A percentile compares a stretch with the other conserved stretches of the same genome.
Evolutionary conservation across 768 basidiomycete genomes (phyloP).

Genomic region (Termitomyces sp.): DNA sequence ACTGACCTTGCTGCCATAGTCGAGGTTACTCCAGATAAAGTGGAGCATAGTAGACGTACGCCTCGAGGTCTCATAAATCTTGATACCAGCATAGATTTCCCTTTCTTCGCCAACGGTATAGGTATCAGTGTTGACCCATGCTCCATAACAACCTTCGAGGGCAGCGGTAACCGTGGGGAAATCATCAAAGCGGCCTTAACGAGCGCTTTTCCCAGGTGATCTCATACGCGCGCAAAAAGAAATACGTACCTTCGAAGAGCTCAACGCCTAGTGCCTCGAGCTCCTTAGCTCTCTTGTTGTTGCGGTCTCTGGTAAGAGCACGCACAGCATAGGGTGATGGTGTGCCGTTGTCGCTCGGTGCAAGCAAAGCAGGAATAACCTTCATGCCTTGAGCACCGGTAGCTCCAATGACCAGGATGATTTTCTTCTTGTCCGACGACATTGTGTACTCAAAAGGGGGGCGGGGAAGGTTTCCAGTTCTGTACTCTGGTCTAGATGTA

Average conservation of each 20-base stretch:
- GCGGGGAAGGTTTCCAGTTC: not conserved
- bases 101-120: slow-evolving; percentile 36
- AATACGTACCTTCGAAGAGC: slow-evolving; percentile 28
- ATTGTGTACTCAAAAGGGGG: not conserved
- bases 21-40: slow-evolving; percentile 35
- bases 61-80: slow-evolving; percentile 35
- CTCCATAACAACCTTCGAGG: slow-evolving; percentile 32
- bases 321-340: slow-evolving; percentile 37
- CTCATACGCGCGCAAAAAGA: not conserved
- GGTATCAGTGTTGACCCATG: slow-evolving; percentile 33
- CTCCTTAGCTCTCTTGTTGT: slow-evolving; percentile 26
- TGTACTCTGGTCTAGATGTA: slow-evolving; percentile 5
- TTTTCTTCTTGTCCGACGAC: slow-evolving; percentile 21
- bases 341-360: slow-evolving; percentile 25
- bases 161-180: slow-evolving; percentile 22
- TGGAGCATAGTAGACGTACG: slow-evolving; percentile 26
- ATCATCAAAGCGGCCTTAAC: slow-evolving; percentile 27
- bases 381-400: slow-evolving; percentile 40
- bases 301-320: slow-evolving; percentile 32
- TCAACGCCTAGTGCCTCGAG: slow-evolving; percentile 31
- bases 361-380: slow-evolving; percentile 32
- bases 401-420: slow-evolving; percentile 39
- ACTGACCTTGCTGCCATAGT: slow-evolving; percentile 33
- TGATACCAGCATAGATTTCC: slow-evolving; percentile 32
- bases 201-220: not conserved